Conservation (phyloP, 192 early-diverging fungal genomes). For the Podila horticola region DNA sequence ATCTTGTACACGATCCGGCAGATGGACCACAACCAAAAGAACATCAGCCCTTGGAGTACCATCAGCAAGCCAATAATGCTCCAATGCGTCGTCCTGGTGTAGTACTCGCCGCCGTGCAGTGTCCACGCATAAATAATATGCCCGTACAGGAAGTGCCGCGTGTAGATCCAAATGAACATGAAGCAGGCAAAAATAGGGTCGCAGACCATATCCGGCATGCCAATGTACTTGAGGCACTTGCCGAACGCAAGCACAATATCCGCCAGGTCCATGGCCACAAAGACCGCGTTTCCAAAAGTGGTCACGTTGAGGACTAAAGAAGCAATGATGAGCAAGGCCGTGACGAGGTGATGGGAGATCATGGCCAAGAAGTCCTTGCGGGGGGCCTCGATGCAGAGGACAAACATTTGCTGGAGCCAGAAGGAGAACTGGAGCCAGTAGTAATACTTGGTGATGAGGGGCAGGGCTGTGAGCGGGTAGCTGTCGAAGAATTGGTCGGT, state of each 20-base stretch:
- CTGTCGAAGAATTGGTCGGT: slow-evolving; percentile 72
- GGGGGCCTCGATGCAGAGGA: slow-evolving; percentile 73
- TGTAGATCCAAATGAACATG: slow-evolving; percentile 77
- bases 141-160: slow-evolving; percentile 76
- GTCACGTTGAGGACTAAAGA: slow-evolving; percentile 77
- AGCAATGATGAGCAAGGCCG: slow-evolving; percentile 71
- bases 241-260: slow-evolving; percentile 82
- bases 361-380: slow-evolving; percentile 80
- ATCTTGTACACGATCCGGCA: slow-evolving; percentile 53
- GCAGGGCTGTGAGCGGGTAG: slow-evolving; percentile 72
- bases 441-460: slow-evolving; percentile 73
- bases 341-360: slow-evolving; percentile 81
- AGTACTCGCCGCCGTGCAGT: slow-evolving; percentile 67
- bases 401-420: slow-evolving; percentile 85
- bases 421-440: slow-evolving; percentile 80
- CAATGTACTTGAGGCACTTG: slow-evolving; percentile 83
- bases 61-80: slow-evolving; percentile 67
- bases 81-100: slow-evolving; percentile 55
- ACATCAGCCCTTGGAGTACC: slow-evolving; percentile 72
- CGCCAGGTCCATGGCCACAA: slow-evolving; percentile 82
- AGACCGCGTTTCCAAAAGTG: slow-evolving; percentile 80
- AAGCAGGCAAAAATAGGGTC: slow-evolving; percentile 81
- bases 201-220: slow-evolving; percentile 65
- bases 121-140: slow-evolving; percentile 73
- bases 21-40: slow-evolving; percentile 85